Evolutionary conservation across 2,329 filamentous ascomycete genomes (phyloP), one percentile per base, ranked within the genome.

Genomic region (Beauveria sp.): DNA sequence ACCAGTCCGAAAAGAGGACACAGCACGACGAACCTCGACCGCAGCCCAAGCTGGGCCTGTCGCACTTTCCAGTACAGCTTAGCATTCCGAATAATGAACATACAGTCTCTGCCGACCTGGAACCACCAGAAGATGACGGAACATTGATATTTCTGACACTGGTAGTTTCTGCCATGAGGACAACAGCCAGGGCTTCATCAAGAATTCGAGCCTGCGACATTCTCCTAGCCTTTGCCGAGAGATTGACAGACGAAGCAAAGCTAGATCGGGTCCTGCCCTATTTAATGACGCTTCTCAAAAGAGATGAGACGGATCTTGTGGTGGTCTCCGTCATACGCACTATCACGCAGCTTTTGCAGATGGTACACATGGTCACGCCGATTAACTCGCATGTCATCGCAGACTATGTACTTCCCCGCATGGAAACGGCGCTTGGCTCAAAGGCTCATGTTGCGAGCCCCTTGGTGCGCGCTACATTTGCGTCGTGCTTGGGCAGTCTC

Each of bases 191-290:
- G 67, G 86, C 93, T 3, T 88, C 91, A n/a, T 91, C 93, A 28
- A 88, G 91, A 67, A 81, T 97, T 48, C 87, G 91, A 67, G 95
- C 91, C 1, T 96, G 95, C 70, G 95, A 99, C 72, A 82, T 99
- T 46, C 81, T 99, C 53, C 77, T 99, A 55, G 93, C 93, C 2
- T 97, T 99, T 72, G 87, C 93, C 0, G 93, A 98, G 75, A 83
- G 90, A 63, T 76, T 98, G 26, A 96, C 93, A 0, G 96, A 99
- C 71, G 95, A 99, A 75, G 93, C 93, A 3, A 98, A 97, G 73
- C 79, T 99, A 54, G 96, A 99, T 73, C 86, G 95, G 55, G 89
- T 98, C 26, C 77, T 99, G 55, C 95, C 95, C 1, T 97, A 97
- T 71, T 78, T 98, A 42, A 89, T 96, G 76, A 84, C 87, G 5